phyloP scores from a whole-genome alignment of 2,329 filamentous ascomycete species.

The Clonostachys rosea region DNA sequence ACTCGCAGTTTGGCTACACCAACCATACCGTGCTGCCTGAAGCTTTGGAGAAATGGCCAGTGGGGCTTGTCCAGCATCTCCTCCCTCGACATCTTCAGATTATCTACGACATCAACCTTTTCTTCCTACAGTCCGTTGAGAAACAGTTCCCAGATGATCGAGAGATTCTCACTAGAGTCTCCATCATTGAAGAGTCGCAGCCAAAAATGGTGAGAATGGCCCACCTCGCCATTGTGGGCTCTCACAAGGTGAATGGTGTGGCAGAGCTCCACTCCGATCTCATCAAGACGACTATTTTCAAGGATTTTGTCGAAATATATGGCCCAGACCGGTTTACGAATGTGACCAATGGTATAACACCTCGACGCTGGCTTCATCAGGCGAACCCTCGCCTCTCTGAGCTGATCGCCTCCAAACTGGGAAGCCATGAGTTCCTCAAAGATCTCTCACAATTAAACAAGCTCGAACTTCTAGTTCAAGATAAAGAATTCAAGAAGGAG shows the following conservation, averaged over 20 bases:
- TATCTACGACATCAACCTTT: slow-evolving; percentile 96
- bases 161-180: slow-evolving; percentile 81
- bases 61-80: slow-evolving; percentile 85
- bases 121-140: slow-evolving; percentile 88
- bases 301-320: slow-evolving; percentile 94
- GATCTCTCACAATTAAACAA: slow-evolving; percentile 84
- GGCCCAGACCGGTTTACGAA: slow-evolving; percentile 98
- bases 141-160: slow-evolving; percentile 85
- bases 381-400: slow-evolving; percentile 91
- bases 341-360: slow-evolving; percentile 97
- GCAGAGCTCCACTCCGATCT: slow-evolving; percentile 96
- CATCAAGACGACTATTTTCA: slow-evolving; percentile 99
- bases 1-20: slow-evolving; percentile 77
- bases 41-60: slow-evolving; percentile 97
- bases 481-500: slow-evolving; percentile 86
- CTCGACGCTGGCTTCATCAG: slow-evolving; percentile 93
- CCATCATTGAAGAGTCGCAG: slow-evolving; percentile 94
- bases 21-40: slow-evolving; percentile 98
- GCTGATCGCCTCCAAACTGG: slow-evolving; percentile 85
- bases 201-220: slow-evolving; percentile 99
- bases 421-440: slow-evolving; percentile 79
- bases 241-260: slow-evolving; percentile 98
- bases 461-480: slow-evolving; percentile 77
- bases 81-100: slow-evolving; percentile 93
- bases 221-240: slow-evolving; percentile 88